A percentile compares a stretch with the other conserved stretches of the same genome.
Conservation (phyloP, 345 rosid genomes). For the Nasturtium officinale region DNA sequence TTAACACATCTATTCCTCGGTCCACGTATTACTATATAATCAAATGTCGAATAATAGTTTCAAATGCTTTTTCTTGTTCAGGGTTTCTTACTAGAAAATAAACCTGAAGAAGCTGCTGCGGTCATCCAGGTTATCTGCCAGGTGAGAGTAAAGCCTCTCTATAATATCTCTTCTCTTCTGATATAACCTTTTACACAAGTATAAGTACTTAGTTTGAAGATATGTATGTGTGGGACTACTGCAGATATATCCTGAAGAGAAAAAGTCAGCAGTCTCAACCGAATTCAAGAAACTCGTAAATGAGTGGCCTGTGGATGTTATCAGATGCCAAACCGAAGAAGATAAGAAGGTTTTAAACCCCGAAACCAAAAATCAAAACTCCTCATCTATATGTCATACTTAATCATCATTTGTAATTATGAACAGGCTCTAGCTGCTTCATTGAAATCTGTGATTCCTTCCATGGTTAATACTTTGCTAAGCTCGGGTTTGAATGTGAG, state of each 20-base stretch:
- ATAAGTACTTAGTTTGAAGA: neutral
- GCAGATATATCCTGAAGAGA: constrained; percentile 61
- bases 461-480: constrained; percentile 53
- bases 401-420: neutral
- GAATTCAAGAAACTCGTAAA: constrained; percentile 73
- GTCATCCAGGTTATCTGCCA: constrained; percentile 60
- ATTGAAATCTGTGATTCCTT: constrained; percentile 53
- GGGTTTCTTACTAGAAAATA: constrained; percentile 71
- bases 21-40: neutral
- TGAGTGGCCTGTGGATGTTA: constrained; percentile 72
- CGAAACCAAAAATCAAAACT: neutral
- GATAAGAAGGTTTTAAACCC: constrained; percentile 52
- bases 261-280: constrained; percentile 43
- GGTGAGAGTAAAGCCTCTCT: constrained; percentile 41
- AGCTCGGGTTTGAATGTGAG: constrained; percentile 51
- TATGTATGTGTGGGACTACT: neutral
- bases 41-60: neutral
- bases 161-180: neutral
- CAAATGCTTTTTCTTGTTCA: constrained; percentile 18
- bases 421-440: constrained; percentile 59
- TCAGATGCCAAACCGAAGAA: constrained; percentile 57
- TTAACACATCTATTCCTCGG: constrained; percentile 33
- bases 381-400: neutral
- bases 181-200: neutral
- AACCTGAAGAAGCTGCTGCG: constrained; percentile 79